Conservation (phyloP, 1,139 yeast genomes). For the Spathaspora jeffriesii region DNA sequence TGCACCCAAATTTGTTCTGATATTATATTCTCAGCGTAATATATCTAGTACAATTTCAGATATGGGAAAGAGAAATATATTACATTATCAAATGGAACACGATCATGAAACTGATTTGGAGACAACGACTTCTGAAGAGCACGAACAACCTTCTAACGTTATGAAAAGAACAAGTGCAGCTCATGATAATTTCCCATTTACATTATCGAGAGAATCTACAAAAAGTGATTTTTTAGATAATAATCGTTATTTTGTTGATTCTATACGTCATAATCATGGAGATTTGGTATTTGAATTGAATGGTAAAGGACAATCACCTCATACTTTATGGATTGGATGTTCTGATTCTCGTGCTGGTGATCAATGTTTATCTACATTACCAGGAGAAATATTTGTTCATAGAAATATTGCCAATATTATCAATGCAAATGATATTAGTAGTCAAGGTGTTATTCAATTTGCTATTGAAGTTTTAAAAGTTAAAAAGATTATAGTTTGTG, state of each 20-base stretch:
- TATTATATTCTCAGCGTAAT: neutral
- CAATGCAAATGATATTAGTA: slow-evolving; percentile 68
- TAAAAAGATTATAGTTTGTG: slow-evolving; percentile 83
- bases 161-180: slow-evolving; percentile 11
- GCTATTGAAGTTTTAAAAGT: slow-evolving; percentile 89
- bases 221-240: slow-evolving; percentile 66
- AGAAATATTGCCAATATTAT: slow-evolving; percentile 90
- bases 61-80: slow-evolving; percentile 49
- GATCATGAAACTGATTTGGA: slow-evolving; percentile 40
- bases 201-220: slow-evolving; percentile 56
- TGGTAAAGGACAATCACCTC: slow-evolving; percentile 88
- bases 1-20: neutral
- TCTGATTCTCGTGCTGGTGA: slow-evolving; percentile 94
- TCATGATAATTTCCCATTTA: slow-evolving; percentile 47
- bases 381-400: slow-evolving; percentile 95
- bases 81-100: slow-evolving; percentile 42
- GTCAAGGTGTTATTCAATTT: slow-evolving; percentile 84
- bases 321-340: slow-evolving; percentile 95
- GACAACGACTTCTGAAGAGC: slow-evolving; percentile 8
- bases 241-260: slow-evolving; percentile 68
- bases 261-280: slow-evolving; percentile 61
- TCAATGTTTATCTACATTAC: slow-evolving; percentile 72
- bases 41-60: slow-evolving; percentile 7
- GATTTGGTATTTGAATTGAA: slow-evolving; percentile 63
- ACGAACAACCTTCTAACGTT: slow-evolving; percentile 6